A percentile compares a stretch with the other conserved stretches of the same genome.
Conservation (phyloP, 306 rosid species). For the Geum urbanum region DNA sequence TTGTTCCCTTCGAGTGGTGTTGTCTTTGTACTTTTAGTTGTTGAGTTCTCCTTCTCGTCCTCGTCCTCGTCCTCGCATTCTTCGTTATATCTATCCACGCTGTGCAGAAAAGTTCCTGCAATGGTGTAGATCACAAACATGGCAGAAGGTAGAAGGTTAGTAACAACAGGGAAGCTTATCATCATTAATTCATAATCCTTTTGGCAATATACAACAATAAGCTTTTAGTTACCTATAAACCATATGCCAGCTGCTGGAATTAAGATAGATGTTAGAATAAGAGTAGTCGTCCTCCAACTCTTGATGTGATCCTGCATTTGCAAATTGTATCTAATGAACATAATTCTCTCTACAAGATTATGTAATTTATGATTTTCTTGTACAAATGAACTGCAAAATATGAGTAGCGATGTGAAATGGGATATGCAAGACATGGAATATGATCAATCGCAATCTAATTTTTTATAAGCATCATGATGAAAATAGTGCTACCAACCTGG, state of each 20-base stretch:
- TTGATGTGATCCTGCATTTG: slow-evolving; percentile 49
- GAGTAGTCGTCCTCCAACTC: slow-evolving; percentile 66
- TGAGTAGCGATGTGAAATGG: no score
- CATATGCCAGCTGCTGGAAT: slow-evolving; percentile 66
- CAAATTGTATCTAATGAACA: no score
- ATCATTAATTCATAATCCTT: neutral
- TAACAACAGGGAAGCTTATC: no score
- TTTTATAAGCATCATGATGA: neutral
- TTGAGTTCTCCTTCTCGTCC: slow-evolving; percentile 5
- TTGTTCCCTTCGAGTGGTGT: slow-evolving; percentile 40
- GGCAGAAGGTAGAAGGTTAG: neutral
- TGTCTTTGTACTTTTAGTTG: slow-evolving; percentile 6
- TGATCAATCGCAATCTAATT: neutral
- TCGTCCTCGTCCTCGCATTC: slow-evolving; percentile 50
- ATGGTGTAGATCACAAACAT: slow-evolving; percentile 13
- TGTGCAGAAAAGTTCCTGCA: slow-evolving; percentile 61
- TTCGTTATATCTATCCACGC: slow-evolving; percentile 59
- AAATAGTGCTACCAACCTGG: slow-evolving; percentile 43
- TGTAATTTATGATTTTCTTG: no score
- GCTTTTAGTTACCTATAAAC: slow-evolving; percentile 53
- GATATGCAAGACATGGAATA: neutral
- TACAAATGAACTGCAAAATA: no score
- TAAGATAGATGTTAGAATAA: slow-evolving; percentile 61
- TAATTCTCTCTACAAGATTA: no score
- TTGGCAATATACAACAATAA: neutral